Conservation (phyloP, 805 yeast species). For the Ogataea corticis region DNA sequence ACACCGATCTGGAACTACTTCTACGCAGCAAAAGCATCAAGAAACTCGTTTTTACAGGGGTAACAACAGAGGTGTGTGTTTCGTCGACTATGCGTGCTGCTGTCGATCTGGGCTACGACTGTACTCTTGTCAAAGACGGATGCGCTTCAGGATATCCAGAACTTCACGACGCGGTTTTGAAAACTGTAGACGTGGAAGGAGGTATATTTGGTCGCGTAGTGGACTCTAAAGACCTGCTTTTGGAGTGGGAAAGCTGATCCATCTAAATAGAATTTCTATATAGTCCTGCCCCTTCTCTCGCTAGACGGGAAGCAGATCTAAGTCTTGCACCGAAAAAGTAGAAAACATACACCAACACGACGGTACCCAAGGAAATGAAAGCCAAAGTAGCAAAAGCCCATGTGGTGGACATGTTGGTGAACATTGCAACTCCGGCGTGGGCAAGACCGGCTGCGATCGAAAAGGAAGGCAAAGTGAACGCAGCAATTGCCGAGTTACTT, state of each 20-base stretch:
- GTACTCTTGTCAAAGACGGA: not conserved
- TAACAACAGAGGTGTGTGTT: not conserved
- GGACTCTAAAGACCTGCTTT: not conserved
- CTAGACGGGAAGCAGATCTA: slow-evolving; percentile 33
- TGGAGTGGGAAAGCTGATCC: too few relatives aligned
- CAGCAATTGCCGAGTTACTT: slow-evolving; percentile 39
- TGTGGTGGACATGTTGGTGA: slow-evolving; percentile 36
- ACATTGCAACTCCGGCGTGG: slow-evolving; percentile 42
- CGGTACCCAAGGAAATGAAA: slow-evolving; percentile 35
- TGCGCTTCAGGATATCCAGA: not conserved
- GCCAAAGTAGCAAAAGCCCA: slow-evolving; percentile 38
- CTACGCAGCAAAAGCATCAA: not conserved
- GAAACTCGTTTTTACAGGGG: not conserved
- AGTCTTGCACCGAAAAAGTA: slow-evolving; percentile 36
- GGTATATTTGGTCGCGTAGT: not conserved
- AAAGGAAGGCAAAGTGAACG: slow-evolving; percentile 39
- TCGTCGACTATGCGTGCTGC: not conserved
- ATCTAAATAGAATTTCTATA: too few relatives aligned
- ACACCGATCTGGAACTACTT: not conserved
- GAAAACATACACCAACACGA: slow-evolving; percentile 34
- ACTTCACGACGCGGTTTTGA: not conserved
- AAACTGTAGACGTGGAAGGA: not conserved
- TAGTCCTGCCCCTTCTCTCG: slow-evolving; percentile 15
- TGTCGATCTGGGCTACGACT: not conserved
- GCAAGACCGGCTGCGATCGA: slow-evolving; percentile 37